Base-by-base conservation (phyloP, 768 basidiomycete genomes). In the Tricholoma bakamatsutake region DNA sequence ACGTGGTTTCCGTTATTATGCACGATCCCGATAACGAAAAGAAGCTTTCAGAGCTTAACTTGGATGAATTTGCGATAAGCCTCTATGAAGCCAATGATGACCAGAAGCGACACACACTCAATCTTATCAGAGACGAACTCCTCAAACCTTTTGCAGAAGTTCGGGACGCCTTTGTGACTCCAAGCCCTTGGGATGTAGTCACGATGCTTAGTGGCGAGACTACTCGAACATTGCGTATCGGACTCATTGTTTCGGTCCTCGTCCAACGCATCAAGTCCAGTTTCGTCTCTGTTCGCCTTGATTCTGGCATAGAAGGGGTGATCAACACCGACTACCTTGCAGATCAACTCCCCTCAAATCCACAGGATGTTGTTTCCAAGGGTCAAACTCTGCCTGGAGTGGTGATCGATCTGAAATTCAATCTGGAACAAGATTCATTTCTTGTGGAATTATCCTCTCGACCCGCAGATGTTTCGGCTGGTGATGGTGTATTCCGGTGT, bases 131-230 rank as follows among this genome's bases (percentile, higher is more conserved):
- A 35, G 81, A 84, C 52, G 97, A 99, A 68, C 73, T 98, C 10
- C 73, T 92, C 51, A 71, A 74, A 17, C 93, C 95, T 3, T 97
- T 88, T 65, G 76, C 81, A 21, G 97, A 99, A 66, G 73, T 77
- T 57, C 83, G 97, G 49, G 67, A 71, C 0, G 67, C 74, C 35
- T 97, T 93, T 77, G 69, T 71, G 5, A 62, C 78, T 13, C 88
- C 93, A 5, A 69, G 70, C 10, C 74, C 83, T 8, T 88, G 87
- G 87, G 90, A 97, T 55, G 81, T 96, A 27, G 73, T 98, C 62
- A 93, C 90, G 1, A 98, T 97, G 95, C 82, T 98, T 50, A 93
- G 92, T 37, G 93, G 95, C 28, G 97, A 98, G 75, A 94, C 94
- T 5, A 69, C 73, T 39, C 75, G 80, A 40, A 95, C 93, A 2